Conservation (phyloP, 108 stramenopile species). For the Chaetoceros muelleri region DNA sequence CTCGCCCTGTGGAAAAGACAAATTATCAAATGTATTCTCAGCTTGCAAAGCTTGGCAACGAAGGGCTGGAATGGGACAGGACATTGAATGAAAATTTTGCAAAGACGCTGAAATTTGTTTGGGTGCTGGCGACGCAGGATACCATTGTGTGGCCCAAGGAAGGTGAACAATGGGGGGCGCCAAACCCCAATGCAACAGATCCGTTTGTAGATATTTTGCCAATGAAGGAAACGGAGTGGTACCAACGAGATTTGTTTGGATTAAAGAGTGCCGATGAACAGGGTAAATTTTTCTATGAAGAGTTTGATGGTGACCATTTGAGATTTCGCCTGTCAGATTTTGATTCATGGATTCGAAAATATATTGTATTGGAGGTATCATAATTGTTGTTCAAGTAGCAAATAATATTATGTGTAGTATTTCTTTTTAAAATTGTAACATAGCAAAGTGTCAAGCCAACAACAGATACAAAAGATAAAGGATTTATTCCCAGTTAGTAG, state of each 20-base stretch:
- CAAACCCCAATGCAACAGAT: slow-evolving; percentile 35
- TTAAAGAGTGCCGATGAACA: slow-evolving; percentile 42
- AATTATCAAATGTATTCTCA: slow-evolving; percentile 40
- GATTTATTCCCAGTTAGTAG: too few relatives aligned
- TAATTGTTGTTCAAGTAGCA: too few relatives aligned
- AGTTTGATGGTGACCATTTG: slow-evolving; percentile 59
- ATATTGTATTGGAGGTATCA: too few relatives aligned
- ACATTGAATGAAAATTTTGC: slow-evolving; percentile 36
- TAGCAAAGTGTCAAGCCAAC: too few relatives aligned
- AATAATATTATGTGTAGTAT: too few relatives aligned
- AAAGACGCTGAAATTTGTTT: slow-evolving; percentile 43
- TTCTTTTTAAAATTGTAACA: too few relatives aligned
- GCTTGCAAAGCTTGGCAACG: slow-evolving; percentile 61
- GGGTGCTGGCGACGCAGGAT: slow-evolving; percentile 56
- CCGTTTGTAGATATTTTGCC: slow-evolving; percentile 34
- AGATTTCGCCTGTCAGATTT: slow-evolving; percentile 39
- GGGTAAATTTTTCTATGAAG: slow-evolving; percentile 46
- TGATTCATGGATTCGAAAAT: slow-evolving; percentile 41
- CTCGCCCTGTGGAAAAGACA: slow-evolving; percentile 12
- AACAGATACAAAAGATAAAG: too few relatives aligned
- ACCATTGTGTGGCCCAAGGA: slow-evolving; percentile 66
- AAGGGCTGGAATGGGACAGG: slow-evolving; percentile 26
- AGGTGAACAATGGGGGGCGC: slow-evolving; percentile 66
- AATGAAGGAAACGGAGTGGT: slow-evolving; percentile 58
- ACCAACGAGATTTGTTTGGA: slow-evolving; percentile 56